Percentiles rank a stretch among this genome's conserved stretches.
Evolutionary conservation across 768 basidiomycete genomes (phyloP).

Genomic region (Tephrocybe rancida): DNA sequence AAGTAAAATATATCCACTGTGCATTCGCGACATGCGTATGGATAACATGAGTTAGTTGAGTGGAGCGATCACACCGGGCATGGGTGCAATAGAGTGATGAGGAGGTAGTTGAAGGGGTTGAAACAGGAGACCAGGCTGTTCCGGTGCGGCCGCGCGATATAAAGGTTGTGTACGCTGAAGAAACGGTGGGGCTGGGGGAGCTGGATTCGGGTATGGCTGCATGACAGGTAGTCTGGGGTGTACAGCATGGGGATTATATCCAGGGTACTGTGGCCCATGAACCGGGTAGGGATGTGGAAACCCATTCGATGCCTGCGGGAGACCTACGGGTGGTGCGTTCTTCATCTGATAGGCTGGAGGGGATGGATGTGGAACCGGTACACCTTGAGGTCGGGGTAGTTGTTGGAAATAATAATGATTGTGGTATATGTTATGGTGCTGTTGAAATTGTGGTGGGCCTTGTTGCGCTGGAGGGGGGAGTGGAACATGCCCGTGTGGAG

Average conservation of each 20-base stretch:
- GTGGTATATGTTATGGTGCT: neutral
- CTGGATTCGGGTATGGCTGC: neutral
- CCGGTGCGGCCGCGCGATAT: no score
- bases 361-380: neutral
- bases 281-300: neutral
- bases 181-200: neutral
- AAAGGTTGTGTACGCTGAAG: neutral
- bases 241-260: neutral
- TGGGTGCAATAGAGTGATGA: no score
- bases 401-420: no score
- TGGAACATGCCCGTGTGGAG: neutral
- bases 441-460: neutral
- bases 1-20: no score
- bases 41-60: no score
- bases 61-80: no score
- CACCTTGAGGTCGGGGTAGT: neutral
- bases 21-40: no score
- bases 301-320: neutral
- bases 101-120: no score
- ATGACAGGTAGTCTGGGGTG: neutral
- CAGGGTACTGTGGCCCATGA: neutral
- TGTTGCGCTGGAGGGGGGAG: neutral
- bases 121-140: no score
- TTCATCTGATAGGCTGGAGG: neutral
- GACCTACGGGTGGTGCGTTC: neutral